Percentiles rank a stretch among this genome's conserved stretches.
These are phyloP conservation scores for Vaccinium darrowii DNA, from an alignment of 148 eudicot genomes.

Conservation along the genomic window DNA sequence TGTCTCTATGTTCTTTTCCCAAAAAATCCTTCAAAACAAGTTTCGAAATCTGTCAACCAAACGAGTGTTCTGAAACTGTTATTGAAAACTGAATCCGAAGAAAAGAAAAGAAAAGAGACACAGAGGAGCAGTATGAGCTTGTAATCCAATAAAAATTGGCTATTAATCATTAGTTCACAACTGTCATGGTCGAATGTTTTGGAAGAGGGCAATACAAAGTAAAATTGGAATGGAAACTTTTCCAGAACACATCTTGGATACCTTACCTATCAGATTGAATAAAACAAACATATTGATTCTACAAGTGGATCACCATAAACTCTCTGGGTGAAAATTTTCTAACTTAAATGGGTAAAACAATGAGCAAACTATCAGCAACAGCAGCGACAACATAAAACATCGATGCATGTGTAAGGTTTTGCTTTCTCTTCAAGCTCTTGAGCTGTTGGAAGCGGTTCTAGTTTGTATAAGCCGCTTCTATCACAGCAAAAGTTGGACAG, in stretches of 20 bases:
- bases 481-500: slow-evolving; percentile 72
- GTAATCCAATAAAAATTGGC: no score
- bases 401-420: slow-evolving; percentile 59
- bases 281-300: neutral
- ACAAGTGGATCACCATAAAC: neutral
- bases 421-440: slow-evolving; percentile 72
- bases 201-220: neutral
- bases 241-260: neutral
- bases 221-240: neutral
- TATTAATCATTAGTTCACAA: neutral
- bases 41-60: no score
- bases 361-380: slow-evolving; percentile 43
- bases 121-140: no score
- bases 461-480: slow-evolving; percentile 41
- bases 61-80: no score
- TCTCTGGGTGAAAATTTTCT: neutral
- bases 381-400: slow-evolving; percentile 69
- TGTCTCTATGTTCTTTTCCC: no score
- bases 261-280: neutral
- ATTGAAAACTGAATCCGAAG: no score
- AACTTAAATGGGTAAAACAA: neutral
- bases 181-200: neutral
- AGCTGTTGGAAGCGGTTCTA: slow-evolving; percentile 72
- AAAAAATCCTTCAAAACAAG: no score
- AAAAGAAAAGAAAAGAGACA: no score